These are phyloP conservation scores for Adiantum capillusveneris DNA, from an alignment of 75 land plant genomes.

Conservation along the genomic window DNA sequence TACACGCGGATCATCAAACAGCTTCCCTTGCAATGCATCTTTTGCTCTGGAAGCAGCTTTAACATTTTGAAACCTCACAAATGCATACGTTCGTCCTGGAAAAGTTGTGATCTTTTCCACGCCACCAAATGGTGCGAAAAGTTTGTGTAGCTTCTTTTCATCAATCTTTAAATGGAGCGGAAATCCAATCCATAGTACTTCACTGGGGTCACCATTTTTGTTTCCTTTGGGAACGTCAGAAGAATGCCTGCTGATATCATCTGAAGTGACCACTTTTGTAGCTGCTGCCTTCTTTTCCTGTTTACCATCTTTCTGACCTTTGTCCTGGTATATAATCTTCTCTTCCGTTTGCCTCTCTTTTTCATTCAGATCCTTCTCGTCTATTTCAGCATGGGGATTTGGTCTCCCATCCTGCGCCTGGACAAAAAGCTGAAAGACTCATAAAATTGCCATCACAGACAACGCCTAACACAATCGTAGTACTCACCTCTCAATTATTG, in stretches of 20 bases:
- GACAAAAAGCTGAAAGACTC: too few relatives aligned
- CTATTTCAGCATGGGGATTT: too few relatives aligned
- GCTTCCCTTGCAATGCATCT: constrained; percentile 76
- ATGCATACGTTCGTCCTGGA: constrained; percentile 83
- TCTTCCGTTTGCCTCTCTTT: too few relatives aligned
- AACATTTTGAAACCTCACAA: constrained; percentile 63
- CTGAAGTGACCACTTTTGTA: neutral
- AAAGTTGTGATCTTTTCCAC: constrained; percentile 71
- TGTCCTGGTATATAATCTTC: too few relatives aligned
- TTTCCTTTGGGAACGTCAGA: constrained; percentile 31
- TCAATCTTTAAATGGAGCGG: constrained; percentile 67
- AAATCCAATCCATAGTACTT: constrained; percentile 87
- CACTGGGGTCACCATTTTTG: constrained; percentile 67
- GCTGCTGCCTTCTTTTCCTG: neutral
- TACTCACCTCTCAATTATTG: too few relatives aligned
- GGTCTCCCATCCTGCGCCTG: too few relatives aligned
- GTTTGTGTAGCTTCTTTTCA: constrained; percentile 56
- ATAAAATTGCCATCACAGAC: too few relatives aligned
- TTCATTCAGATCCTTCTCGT: too few relatives aligned
- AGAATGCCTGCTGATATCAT: neutral
- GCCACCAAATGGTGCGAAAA: constrained; percentile 80
- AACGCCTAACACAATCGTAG: too few relatives aligned
- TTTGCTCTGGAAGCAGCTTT: constrained; percentile 78
- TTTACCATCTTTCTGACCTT: neutral
- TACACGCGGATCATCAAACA: constrained; percentile 78